Evolutionary conservation across 108 stramenopile genomes (phyloP).

Genomic region (Skeletonema costatum): DNA sequence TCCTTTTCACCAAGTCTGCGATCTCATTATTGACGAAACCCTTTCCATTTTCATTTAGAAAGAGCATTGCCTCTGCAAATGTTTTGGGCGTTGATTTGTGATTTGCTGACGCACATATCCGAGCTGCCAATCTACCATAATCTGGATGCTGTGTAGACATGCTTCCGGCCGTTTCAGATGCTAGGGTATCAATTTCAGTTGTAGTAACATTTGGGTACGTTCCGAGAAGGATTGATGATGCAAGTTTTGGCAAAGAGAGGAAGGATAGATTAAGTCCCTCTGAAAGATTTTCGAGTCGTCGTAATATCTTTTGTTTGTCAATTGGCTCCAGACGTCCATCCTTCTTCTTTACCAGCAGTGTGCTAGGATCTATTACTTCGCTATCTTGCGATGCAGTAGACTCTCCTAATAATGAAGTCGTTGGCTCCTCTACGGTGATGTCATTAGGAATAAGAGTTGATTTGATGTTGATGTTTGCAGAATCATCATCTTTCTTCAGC

Average conservation of each 20-base stretch:
- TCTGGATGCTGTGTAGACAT: conserved; percentile 94
- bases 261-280: conserved; percentile 50
- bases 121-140: conserved; percentile 91
- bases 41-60: conserved; percentile 54
- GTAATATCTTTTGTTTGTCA: conserved; percentile 38
- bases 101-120: conserved; percentile 85
- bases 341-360: not conserved
- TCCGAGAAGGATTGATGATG: conserved; percentile 66
- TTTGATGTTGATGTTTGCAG: not conserved
- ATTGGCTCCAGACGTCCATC: not conserved
- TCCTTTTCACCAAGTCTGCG: conserved; percentile 63
- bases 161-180: conserved; percentile 93
- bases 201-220: conserved; percentile 91
- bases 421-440: not conserved
- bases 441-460: not conserved
- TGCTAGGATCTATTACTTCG: not conserved
- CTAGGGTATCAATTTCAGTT: conserved; percentile 91
- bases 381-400: not conserved
- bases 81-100: conserved; percentile 84
- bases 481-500: conserved; percentile 1
- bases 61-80: conserved; percentile 82
- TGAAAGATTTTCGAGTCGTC: conserved; percentile 44
- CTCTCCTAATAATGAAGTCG: not conserved
- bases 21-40: conserved; percentile 84
- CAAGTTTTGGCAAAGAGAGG: conserved; percentile 53